These are phyloP conservation scores for Strigomonas culicis DNA, from an alignment of 208 protist genomes.

Conservation along the genomic window DNA sequence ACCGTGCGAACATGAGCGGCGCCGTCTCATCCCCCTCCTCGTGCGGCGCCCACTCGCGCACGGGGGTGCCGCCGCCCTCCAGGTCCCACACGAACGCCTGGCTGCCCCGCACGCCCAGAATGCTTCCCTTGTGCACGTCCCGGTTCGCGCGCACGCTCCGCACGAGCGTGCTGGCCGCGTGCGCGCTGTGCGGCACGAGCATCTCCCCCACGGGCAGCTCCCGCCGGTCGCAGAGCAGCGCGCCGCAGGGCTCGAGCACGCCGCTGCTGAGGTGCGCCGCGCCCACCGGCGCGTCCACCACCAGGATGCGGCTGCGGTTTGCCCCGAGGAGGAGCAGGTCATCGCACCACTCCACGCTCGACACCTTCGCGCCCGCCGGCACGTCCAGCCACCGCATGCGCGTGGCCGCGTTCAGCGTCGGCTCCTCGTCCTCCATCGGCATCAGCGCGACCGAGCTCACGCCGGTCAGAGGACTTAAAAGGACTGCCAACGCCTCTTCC, in stretches of 20 bases:
- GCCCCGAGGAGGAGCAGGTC: constrained; percentile 55
- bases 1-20: constrained; percentile 61
- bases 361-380: constrained; percentile 23
- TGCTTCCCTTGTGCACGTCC: constrained; percentile 23
- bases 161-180: constrained; percentile 58
- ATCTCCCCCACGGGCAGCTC: constrained; percentile 44
- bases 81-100: constrained; percentile 71
- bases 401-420: constrained; percentile 32
- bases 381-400: constrained; percentile 78
- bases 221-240: constrained; percentile 25
- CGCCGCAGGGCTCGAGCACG: constrained; percentile 24
- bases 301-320: constrained; percentile 65
- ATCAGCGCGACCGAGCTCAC: constrained; percentile 61
- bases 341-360: constrained; percentile 64
- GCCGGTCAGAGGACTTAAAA: constrained; percentile 48
- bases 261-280: constrained; percentile 24
- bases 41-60: constrained; percentile 51
- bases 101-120: constrained; percentile 40
- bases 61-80: constrained; percentile 29
- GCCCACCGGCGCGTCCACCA: constrained; percentile 30
- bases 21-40: constrained; percentile 19
- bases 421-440: constrained; percentile 25
- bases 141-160: constrained; percentile 53
- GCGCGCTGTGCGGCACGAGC: constrained; percentile 46
- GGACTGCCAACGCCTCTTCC: constrained; percentile 58